A percentile compares a stretch with the other conserved stretches of the same genome.
These are phyloP conservation scores for Cupressus sempervirens DNA, from an alignment of 75 land plant genomes.

Conservation along the genomic window DNA sequence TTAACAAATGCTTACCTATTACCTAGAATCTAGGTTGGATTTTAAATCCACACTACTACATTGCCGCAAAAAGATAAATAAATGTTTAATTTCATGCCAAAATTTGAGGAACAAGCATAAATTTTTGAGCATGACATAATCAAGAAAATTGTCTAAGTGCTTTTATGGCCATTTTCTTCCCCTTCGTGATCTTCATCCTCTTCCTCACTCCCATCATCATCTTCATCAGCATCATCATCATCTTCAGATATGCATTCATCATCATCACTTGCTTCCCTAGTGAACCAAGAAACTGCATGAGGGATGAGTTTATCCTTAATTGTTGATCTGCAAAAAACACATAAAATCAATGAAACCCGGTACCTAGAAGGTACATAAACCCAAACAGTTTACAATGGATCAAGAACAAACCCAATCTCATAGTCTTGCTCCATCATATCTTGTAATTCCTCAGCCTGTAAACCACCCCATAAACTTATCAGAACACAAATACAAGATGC, in stretches of 20 bases:
- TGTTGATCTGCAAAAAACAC: slow-evolving; percentile 50
- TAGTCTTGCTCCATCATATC: slow-evolving; percentile 98
- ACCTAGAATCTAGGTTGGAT: neutral
- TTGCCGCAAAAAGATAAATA: neutral
- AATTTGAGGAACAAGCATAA: neutral
- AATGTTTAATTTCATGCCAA: neutral
- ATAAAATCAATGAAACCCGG: neutral
- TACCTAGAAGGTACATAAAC: neutral
- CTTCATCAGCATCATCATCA: slow-evolving; percentile 54
- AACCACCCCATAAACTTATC: neutral
- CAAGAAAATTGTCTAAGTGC: neutral
- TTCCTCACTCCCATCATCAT: neutral
- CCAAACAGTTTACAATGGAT: neutral
- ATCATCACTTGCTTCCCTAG: slow-evolving; percentile 74
- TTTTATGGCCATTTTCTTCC: neutral
- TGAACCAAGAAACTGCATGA: slow-evolving; percentile 90
- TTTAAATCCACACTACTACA: neutral
- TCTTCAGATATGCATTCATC: slow-evolving; percentile 39
- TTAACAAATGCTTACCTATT: neutral
- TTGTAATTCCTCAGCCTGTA: slow-evolving; percentile 91
- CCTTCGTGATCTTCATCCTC: neutral
- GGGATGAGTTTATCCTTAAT: slow-evolving; percentile 83
- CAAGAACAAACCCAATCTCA: slow-evolving; percentile 74
- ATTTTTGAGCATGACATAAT: neutral
- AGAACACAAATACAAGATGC: neutral